Conservation (phyloP, 1,284 basidiomycete species). For the Marasmius oreades region DNA sequence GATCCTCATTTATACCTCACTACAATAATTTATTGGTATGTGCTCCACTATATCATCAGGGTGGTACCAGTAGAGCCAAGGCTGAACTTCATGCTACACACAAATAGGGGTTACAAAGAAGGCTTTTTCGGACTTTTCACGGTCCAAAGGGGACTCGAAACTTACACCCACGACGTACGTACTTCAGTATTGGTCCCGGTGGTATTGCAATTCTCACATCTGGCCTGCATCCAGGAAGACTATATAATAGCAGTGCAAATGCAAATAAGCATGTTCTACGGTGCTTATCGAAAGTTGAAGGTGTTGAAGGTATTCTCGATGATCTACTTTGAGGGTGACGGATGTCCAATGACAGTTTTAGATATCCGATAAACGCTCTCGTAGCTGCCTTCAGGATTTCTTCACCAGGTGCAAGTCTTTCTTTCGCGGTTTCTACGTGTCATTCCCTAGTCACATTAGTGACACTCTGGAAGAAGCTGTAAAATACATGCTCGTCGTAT, state of each 20-base stretch:
- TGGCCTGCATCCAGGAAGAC: too few relatives aligned
- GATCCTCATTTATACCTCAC: neutral
- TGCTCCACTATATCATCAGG: neutral
- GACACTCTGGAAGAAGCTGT: too few relatives aligned
- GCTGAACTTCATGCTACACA: neutral
- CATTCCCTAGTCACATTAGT: neutral
- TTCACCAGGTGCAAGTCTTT: neutral
- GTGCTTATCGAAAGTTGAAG: too few relatives aligned
- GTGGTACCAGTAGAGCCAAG: neutral
- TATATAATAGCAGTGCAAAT: too few relatives aligned
- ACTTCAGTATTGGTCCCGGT: too few relatives aligned
- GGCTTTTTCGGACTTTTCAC: too few relatives aligned
- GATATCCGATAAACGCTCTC: neutral
- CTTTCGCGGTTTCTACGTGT: neutral
- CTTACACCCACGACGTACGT: too few relatives aligned
- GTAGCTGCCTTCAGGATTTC: neutral
- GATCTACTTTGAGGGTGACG: neutral
- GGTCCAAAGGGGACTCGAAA: too few relatives aligned
- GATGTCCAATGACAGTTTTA: neutral
- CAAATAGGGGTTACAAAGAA: too few relatives aligned
- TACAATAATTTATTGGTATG: neutral
- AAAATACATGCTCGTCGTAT: neutral
- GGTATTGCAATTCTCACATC: too few relatives aligned
- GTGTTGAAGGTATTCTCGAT: neutral
- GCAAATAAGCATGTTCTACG: too few relatives aligned